Evolutionary conservation across 2,329 filamentous ascomycete species (phyloP), one percentile per base, ranked within the genome.

Genomic region (Aspergillus proliferans): DNA sequence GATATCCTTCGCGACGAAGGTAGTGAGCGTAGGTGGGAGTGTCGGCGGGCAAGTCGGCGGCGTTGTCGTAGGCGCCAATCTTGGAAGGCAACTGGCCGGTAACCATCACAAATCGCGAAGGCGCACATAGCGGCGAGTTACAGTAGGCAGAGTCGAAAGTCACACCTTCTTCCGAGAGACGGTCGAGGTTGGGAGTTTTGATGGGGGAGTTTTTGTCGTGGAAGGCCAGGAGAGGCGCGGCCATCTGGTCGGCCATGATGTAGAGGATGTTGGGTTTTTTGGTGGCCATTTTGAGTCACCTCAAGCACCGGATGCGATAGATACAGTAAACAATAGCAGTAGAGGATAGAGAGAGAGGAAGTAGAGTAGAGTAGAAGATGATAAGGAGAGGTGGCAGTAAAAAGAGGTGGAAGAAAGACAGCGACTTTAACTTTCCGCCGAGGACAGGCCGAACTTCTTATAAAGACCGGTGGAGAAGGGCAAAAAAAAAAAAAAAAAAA

Each of bases 171-270:
- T 84, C 81, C 2, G 91, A 89, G 54, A 96, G 79, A 46, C 83
- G 81, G 71, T 96, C 88, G 52, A 96, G 81, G 72, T 96, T 85
- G 43, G 91, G 91, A 1, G 91, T 96, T 72, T 90, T 88, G 78
- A 96, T 95, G 66, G 88, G 86, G 1, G 90, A 95, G 46, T 86
- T 77, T 42, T 84, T 80, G 70, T 96, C 91, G 76, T 96, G 90
- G 76, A 95, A 92, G 75, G 90, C 92, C 58, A 96, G 82, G 59
- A 91, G 80, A 15, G 91, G 91, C 24, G 91, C 91, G 15, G 91
- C 87, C 68, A 96, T 83, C 75, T 96, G 91, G 72, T 96, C 91
- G 47, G 91, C 91, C 90, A 96, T 95, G 74, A 96, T 94, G 76
- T 93, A 95, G 43, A 91, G 77, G 58, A 92, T 87, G 70, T 91